phyloP scores from a whole-genome alignment of 179 eudicot species.

The Beta lomatogona region DNA sequence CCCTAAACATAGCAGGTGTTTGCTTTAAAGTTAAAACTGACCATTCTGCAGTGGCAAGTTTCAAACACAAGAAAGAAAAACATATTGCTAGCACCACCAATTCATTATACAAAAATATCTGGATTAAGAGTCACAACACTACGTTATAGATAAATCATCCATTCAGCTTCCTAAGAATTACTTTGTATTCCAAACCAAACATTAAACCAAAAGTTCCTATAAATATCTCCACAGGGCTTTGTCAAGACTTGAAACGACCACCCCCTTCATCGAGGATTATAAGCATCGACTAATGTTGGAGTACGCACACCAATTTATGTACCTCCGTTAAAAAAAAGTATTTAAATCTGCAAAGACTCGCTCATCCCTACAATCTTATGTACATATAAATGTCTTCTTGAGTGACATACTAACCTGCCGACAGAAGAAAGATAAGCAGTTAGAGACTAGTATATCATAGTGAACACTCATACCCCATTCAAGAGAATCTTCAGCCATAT shows the following conservation, averaged over 20 bases:
- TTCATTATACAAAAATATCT: conserved; percentile 15
- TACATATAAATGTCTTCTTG: conserved; percentile 30
- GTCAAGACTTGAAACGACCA: not conserved
- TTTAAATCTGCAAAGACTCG: conserved; percentile 19
- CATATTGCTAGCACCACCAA: conserved; percentile 13
- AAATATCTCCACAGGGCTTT: not conserved
- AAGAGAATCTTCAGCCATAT: too few species aligned
- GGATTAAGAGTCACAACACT: not conserved
- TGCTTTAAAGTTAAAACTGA: not conserved
- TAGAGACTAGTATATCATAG: not conserved
- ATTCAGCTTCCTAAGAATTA: conserved; percentile 25
- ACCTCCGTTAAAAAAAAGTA: conserved; percentile 23
- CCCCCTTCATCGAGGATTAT: conserved; percentile 10
- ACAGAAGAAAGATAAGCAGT: conserved; percentile 6
- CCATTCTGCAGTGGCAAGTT: not conserved
- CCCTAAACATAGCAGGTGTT: not conserved
- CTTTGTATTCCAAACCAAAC: conserved; percentile 15
- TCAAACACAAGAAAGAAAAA: not conserved
- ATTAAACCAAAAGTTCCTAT: not conserved
- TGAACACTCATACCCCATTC: not conserved
- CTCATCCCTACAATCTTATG: conserved; percentile 33
- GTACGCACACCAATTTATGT: conserved; percentile 33
- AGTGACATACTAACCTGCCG: conserved; percentile 22
- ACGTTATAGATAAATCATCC: not conserved
- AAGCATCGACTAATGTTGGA: conserved; percentile 23